Percentiles rank a stretch among this genome's conserved stretches.
Conservation (phyloP, 495 filamentous ascomycete species). For the Trypethelium eluteriae region DNA sequence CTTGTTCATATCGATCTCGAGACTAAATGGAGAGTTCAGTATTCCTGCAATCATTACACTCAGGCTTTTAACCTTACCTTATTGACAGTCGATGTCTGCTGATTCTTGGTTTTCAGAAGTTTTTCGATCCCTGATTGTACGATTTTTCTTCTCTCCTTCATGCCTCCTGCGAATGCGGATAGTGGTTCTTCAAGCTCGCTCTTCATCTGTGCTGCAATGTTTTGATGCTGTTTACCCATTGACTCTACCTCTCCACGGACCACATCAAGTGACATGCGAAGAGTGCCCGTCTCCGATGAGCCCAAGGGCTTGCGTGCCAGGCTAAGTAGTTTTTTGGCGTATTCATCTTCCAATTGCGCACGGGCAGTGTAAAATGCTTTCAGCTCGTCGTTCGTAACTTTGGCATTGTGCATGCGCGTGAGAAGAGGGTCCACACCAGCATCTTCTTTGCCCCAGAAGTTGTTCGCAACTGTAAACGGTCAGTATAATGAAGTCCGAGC, state of each 20-base stretch:
- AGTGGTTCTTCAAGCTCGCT: constrained; percentile 94
- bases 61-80: constrained; percentile 50
- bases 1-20: constrained; percentile 90
- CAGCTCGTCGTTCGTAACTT: constrained; percentile 90
- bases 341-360: constrained; percentile 93
- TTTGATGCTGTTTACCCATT: constrained; percentile 87
- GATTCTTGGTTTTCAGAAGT: constrained; percentile 80
- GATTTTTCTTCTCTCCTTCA: constrained; percentile 94
- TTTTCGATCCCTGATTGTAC: constrained; percentile 90
- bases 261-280: constrained; percentile 75
- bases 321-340: constrained; percentile 80
- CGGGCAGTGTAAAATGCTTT: constrained; percentile 88
- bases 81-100: constrained; percentile 84
- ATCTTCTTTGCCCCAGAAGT: constrained; percentile 99
- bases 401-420: constrained; percentile 92
- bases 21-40: constrained; percentile 46
- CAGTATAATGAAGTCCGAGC: constrained; percentile 13
- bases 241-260: constrained; percentile 87
- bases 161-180: constrained; percentile 79
- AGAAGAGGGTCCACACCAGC: constrained; percentile 88
- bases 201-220: constrained; percentile 88
- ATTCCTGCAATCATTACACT: constrained; percentile 16
- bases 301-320: constrained; percentile 85
- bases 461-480: constrained; percentile 72
- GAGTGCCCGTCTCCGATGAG: constrained; percentile 76